Evolutionary conservation across 805 yeast species (phyloP).

Genomic region (Saturnispora galanensis): DNA sequence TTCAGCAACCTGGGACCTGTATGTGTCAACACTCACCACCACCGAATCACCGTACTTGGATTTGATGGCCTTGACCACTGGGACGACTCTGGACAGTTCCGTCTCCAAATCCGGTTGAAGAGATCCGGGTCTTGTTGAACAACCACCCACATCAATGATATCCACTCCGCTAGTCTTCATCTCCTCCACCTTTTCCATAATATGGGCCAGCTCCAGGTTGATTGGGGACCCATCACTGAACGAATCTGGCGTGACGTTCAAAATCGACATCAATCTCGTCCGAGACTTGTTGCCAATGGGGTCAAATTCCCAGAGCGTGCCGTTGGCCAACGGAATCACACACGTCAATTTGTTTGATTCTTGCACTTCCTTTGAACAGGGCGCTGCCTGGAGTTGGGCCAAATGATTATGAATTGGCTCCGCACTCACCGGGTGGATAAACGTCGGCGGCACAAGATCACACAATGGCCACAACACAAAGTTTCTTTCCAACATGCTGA

Average conservation of each 20-base stretch:
- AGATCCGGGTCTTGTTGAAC: constrained; percentile 86
- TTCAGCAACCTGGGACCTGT: constrained; percentile 64
- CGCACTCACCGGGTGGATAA: constrained; percentile 75
- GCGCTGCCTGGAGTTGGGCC: constrained; percentile 27
- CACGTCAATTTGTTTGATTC: constrained; percentile 42
- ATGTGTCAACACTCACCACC: constrained; percentile 81
- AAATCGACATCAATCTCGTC: constrained; percentile 78
- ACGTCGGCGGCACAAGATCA: constrained; percentile 62
- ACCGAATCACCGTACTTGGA: constrained; percentile 24
- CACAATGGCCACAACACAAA: constrained; percentile 86
- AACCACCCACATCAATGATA: constrained; percentile 89
- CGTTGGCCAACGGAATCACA: constrained; percentile 34
- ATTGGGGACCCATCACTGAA: constrained; percentile 80
- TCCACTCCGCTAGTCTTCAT: constrained; percentile 55
- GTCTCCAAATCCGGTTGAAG: constrained; percentile 48
- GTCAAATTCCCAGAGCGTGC: constrained; percentile 33
- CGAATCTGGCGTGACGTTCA: constrained; percentile 90
- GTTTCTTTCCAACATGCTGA: constrained; percentile 76
- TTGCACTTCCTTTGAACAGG: constrained; percentile 30
- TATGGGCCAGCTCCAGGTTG: constrained; percentile 28
- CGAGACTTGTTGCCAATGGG: constrained; percentile 31
- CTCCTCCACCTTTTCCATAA: constrained; percentile 35
- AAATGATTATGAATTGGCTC: constrained; percentile 69
- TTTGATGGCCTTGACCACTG: constrained; percentile 57
- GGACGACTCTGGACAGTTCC: constrained; percentile 63